Base-by-base conservation (phyloP, 441 rosid species). In the Erodium trifolium region DNA sequence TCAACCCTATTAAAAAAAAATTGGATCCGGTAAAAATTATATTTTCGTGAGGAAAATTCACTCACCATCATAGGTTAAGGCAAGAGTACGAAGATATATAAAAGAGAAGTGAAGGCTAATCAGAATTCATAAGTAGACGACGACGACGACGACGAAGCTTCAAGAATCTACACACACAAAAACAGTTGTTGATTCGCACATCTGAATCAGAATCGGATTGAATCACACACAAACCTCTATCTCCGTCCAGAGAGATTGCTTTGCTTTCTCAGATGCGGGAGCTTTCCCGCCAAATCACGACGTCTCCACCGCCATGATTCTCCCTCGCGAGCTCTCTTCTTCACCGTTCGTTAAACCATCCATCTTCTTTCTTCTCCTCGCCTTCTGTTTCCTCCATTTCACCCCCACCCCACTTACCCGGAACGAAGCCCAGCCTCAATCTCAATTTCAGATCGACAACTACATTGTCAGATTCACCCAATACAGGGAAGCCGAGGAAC, bases 391-490 rank as follows among this genome's bases (percentile, higher is more conserved):
- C 79, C 75, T 85, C 81, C 83, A 62, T 69, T 78, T 67, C 68
- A 47, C 68, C 27, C 27, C 27, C 27, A 23, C 27, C 27, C 27
- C 27, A 23, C 27, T 0, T 23, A 23, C 27, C 77, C 37, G 3
- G 5, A 68, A 72, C 62, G 78, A 45, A 10, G 35, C 69, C 60
- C 72, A 69, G 43, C 23, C 63, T 17, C 63, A 18, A 63, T 29
- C 63, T 17, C 63, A 17, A 63, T 29, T 17, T 47, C 67, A 70
- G 39, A 0, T 70, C 7, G 53, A 72, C 65, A 85, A 81, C 78
- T 87, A 86, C 85, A 83, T 94, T 74, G 86, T 92, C 81, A 89
- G 99, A 47, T 94, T 94, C 82, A 85, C 71, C 19, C 80, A 80
- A 70, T 94, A 94, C 77, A 78, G 73, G 65, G 68, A 70, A 62